A percentile compares a stretch with the other conserved stretches of the same genome.
phyloP scores from a whole-genome alignment of 1,284 basidiomycete genomes.

The Naganishia cerealis region DNA sequence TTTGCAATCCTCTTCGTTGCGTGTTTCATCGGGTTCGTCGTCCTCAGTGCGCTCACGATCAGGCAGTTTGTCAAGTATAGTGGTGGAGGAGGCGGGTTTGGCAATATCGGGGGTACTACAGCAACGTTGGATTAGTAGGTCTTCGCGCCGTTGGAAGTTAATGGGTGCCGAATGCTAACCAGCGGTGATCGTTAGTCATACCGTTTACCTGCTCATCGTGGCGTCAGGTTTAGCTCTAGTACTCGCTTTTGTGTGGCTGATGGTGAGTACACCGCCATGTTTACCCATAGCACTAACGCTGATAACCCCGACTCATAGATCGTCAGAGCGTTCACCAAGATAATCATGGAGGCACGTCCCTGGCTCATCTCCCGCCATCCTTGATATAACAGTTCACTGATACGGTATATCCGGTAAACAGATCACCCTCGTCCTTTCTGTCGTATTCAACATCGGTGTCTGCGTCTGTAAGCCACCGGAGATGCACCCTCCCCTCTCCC shows the following conservation, averaged over 20 bases:
- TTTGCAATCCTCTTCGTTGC: slow-evolving; percentile 70
- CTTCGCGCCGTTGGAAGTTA: neutral
- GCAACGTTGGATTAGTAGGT: slow-evolving; percentile 43
- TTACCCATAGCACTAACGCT: neutral
- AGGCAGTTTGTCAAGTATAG: slow-evolving; percentile 64
- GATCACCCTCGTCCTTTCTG: slow-evolving; percentile 70
- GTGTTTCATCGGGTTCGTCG: slow-evolving; percentile 68
- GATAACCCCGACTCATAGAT: slow-evolving; percentile 48
- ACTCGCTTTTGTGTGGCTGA: slow-evolving; percentile 53
- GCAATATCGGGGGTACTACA: slow-evolving; percentile 40
- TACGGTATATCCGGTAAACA: slow-evolving; percentile 42
- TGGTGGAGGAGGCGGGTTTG: slow-evolving; percentile 58
- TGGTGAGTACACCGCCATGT: slow-evolving; percentile 36
- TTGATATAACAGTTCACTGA: neutral
- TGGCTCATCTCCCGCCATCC: neutral
- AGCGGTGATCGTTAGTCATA: slow-evolving; percentile 46
- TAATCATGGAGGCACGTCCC: slow-evolving; percentile 63
- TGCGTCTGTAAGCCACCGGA: slow-evolving; percentile 47
- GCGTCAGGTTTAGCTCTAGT: slow-evolving; percentile 65
- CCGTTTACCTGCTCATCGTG: slow-evolving; percentile 69
- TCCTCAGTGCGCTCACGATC: slow-evolving; percentile 66
- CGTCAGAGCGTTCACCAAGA: slow-evolving; percentile 70
- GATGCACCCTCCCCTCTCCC: slow-evolving; percentile 5
- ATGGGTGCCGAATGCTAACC: neutral
- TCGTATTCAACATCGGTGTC: slow-evolving; percentile 66